Evolutionary conservation across 139 green algal species (phyloP).

Genomic region (Spirogloea muscicola): DNA sequence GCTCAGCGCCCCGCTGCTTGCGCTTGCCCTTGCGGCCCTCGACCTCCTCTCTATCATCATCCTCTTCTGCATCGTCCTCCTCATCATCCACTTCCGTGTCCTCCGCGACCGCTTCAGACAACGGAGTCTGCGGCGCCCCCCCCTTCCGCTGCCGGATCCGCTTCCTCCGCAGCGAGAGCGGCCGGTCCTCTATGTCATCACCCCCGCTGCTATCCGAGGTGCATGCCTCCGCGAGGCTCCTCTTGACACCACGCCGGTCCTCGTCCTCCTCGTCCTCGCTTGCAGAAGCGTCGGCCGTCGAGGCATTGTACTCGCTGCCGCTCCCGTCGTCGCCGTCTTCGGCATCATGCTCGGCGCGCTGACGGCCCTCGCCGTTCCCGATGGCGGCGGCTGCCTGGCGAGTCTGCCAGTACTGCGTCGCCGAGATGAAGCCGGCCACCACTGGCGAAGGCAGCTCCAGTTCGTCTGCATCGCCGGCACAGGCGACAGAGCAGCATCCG

Average conservation of each 20-base stretch:
- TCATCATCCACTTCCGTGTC: slow-evolving; percentile 23
- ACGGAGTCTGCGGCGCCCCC: no score
- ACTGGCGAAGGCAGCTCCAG: no score
- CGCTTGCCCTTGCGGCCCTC: background rate
- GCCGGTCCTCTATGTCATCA: background rate
- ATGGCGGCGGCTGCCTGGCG: no score
- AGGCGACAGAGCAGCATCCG: no score
- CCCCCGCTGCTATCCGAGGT: background rate
- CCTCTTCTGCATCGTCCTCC: slow-evolving; percentile 15
- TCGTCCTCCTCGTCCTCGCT: slow-evolving; percentile 13
- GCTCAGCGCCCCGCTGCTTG: background rate
- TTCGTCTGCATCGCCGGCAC: no score
- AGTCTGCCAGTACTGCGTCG: no score
- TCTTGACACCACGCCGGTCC: background rate
- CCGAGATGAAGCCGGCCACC: no score
- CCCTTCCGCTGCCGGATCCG: background rate
- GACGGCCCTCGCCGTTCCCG: no score
- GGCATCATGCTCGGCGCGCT: no score
- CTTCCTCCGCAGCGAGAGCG: background rate
- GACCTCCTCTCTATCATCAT: slow-evolving; percentile 11
- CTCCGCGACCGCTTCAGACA: background rate
- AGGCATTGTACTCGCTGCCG: background rate
- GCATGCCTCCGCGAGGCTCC: background rate
- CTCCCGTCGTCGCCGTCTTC: no score
- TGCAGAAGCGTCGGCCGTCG: background rate